These are phyloP conservation scores for Aspergillus melleus DNA, from an alignment of 2,329 filamentous ascomycete genomes.

Conservation along the genomic window DNA sequence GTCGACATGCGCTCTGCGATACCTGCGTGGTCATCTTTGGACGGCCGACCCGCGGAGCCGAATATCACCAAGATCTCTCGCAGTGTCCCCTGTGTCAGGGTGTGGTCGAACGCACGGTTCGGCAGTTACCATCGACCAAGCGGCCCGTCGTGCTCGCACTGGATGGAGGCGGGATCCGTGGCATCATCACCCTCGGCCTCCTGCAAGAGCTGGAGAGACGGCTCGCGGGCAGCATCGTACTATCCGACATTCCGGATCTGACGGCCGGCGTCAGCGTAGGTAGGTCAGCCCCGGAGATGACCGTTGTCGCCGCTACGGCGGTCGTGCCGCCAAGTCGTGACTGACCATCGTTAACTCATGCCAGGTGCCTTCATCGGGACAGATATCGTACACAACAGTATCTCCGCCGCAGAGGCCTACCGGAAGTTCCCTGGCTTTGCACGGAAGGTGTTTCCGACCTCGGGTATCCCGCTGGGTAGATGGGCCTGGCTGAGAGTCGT, in stretches of 20 bases:
- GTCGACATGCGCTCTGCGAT: slow-evolving; percentile 19
- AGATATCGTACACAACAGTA: slow-evolving; percentile 14
- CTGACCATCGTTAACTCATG: background rate
- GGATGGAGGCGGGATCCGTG: slow-evolving; percentile 21
- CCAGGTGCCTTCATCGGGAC: slow-evolving; percentile 16
- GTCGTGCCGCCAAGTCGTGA: background rate
- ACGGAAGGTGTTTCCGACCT: slow-evolving; percentile 11
- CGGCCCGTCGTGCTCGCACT: slow-evolving; percentile 16
- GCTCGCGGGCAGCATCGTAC: slow-evolving; percentile 5
- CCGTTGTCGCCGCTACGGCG: background rate
- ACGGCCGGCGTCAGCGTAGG: slow-evolving; percentile 19
- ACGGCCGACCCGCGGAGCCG: background rate
- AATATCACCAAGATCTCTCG: too few relatives aligned
- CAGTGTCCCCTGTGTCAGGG: too few relatives aligned
- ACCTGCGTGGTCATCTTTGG: slow-evolving; percentile 18
- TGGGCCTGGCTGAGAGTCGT: too few relatives aligned
- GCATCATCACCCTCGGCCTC: slow-evolving; percentile 18
- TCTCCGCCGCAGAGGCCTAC: slow-evolving; percentile 11
- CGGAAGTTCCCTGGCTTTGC: slow-evolving; percentile 19
- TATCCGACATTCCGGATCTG: slow-evolving; percentile 9
- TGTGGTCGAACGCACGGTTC: too few relatives aligned
- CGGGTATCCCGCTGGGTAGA: background rate
- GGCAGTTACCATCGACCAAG: slow-evolving; percentile 20
- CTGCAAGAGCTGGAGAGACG: slow-evolving; percentile 16
- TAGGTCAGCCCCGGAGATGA: slow-evolving; percentile 5